Conservation (phyloP, 495 filamentous ascomycete genomes). For the Extremus antarcticus region DNA sequence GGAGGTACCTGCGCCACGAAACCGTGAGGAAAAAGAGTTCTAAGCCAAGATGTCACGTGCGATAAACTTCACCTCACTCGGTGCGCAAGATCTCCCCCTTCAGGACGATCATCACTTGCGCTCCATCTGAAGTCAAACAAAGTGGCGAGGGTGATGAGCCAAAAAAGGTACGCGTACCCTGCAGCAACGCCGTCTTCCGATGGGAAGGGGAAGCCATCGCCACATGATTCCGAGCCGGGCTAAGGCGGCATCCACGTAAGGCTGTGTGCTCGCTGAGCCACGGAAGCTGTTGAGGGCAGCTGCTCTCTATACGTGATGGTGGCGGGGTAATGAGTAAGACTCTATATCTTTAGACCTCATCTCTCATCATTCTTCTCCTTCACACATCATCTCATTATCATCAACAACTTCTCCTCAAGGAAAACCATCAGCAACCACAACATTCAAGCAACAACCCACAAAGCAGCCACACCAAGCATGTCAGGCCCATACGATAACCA, state of each 20-base stretch:
- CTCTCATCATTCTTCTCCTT: background rate
- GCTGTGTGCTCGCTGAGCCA: background rate
- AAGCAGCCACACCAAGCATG: background rate
- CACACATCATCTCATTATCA: background rate
- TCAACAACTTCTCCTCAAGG: background rate
- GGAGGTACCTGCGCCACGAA: background rate
- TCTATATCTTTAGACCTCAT: background rate
- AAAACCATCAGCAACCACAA: background rate
- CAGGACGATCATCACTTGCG: no score
- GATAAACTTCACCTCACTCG: no score
- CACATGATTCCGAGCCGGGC: background rate
- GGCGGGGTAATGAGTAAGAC: background rate
- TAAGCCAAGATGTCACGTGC: no score
- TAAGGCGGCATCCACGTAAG: background rate
- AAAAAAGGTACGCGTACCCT: no score
- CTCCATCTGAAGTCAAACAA: no score
- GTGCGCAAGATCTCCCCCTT: no score
- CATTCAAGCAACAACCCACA: no score
- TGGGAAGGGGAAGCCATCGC: no score
- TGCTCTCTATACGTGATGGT: background rate
- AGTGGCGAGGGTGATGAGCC: no score
- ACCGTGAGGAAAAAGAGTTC: no score
- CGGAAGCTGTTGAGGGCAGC: background rate
- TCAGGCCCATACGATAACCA: slow-evolving; percentile 20
- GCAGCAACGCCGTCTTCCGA: no score